A percentile compares a stretch with the other conserved stretches of the same genome.
These are phyloP conservation scores for Oryza nivara DNA, from an alignment of 176 grass and related monocot genomes.

Conservation along the genomic window DNA sequence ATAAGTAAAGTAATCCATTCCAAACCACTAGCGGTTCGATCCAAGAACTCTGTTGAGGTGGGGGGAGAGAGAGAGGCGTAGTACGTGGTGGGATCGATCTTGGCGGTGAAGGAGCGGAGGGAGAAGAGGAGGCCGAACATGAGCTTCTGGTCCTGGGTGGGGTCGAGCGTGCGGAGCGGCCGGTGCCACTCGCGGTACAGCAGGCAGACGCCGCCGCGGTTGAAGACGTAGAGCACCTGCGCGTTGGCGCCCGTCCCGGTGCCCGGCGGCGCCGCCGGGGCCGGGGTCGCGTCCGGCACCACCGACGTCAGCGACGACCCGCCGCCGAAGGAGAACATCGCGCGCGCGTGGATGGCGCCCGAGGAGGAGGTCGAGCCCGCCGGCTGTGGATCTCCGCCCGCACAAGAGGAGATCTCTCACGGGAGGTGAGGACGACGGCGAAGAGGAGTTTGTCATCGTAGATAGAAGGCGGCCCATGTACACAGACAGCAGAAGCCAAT, in stretches of 20 bases:
- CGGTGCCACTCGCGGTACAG: slow-evolving; percentile 96
- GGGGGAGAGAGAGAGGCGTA: neutral
- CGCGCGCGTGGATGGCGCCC: neutral
- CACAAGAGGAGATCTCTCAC: neutral
- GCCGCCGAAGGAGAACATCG: slow-evolving; percentile 92
- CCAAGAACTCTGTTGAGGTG: neutral
- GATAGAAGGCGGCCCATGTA: neutral
- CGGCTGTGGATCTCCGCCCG: neutral
- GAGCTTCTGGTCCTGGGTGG: slow-evolving; percentile 89
- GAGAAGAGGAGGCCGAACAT: slow-evolving; percentile 99
- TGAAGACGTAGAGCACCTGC: slow-evolving; percentile 92
- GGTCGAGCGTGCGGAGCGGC: slow-evolving; percentile 73
- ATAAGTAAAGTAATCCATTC: neutral
- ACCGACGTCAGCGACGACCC: slow-evolving; percentile 61
- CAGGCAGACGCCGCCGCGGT: slow-evolving; percentile 85
- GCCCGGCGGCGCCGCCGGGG: slow-evolving; percentile 69
- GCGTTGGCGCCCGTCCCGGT: slow-evolving; percentile 71
- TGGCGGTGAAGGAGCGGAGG: slow-evolving; percentile 87
- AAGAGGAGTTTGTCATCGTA: no score
- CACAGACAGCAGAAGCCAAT: no score
- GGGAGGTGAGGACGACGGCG: neutral
- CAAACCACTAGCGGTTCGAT: neutral
- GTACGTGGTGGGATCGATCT: slow-evolving; percentile 83
- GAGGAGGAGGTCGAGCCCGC: neutral
- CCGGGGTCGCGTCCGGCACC: slow-evolving; percentile 53